phyloP scores from a whole-genome alignment of 495 filamentous ascomycete genomes.

The Ascobolus immersus region DNA sequence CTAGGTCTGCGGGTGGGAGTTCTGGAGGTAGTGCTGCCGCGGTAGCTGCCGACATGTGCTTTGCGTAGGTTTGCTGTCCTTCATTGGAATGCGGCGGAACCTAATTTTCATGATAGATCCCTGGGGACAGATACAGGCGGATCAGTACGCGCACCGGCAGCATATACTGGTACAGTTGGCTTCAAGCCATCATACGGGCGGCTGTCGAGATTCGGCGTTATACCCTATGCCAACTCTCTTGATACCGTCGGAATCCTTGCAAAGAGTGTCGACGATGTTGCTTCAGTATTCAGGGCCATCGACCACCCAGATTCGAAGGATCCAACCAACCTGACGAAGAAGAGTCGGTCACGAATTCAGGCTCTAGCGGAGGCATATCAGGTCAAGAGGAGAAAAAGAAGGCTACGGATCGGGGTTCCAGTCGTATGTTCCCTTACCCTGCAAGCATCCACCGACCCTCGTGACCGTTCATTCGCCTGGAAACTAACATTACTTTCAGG shows the following conservation, averaged over 20 bases:
- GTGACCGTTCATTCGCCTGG: background rate
- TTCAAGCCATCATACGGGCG: conserved; percentile 85
- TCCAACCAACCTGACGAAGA: conserved; percentile 40
- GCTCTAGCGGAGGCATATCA: background rate
- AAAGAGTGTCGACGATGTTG: conserved; percentile 21
- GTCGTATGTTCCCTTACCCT: too few relatives aligned
- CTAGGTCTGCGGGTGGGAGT: conserved; percentile 59
- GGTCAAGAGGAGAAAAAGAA: background rate
- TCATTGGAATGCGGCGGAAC: background rate
- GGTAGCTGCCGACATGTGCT: conserved; percentile 42
- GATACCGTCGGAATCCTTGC: conserved; percentile 78
- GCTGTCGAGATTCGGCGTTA: conserved; percentile 65
- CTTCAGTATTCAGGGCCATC: conserved; percentile 33
- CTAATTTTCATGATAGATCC: conserved; percentile 23
- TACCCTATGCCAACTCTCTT: conserved; percentile 84
- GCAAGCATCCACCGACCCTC: background rate
- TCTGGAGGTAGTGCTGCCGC: conserved; percentile 85
- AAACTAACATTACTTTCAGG: conserved; percentile 12
- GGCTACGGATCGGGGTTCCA: conserved; percentile 11
- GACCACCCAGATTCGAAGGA: conserved; percentile 37
- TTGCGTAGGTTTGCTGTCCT: conserved; percentile 24
- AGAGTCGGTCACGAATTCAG: conserved; percentile 21
- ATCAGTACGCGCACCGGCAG: conserved; percentile 72
- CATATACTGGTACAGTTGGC: conserved; percentile 65
- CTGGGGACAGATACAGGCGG: conserved; percentile 90